These are phyloP conservation scores for Rhizomucor pusillus DNA, from an alignment of 371 early-diverging fungal genomes.

Conservation along the genomic window DNA sequence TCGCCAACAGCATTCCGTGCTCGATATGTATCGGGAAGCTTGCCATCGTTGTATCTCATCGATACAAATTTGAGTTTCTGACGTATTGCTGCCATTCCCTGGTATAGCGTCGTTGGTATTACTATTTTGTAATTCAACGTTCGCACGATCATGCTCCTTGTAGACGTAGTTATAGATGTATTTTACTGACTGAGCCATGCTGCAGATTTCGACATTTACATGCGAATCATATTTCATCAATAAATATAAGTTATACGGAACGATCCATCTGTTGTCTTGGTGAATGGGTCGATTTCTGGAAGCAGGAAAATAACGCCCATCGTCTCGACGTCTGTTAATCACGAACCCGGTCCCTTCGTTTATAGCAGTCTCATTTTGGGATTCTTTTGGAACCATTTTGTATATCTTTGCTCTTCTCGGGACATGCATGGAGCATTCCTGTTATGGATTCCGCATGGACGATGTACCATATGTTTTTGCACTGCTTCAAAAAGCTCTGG, in stretches of 20 bases:
- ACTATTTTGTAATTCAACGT: too few species aligned
- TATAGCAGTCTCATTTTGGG: conserved; percentile 1
- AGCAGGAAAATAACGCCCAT: not conserved
- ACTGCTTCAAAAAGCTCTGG: not conserved
- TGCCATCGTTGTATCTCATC: not conserved
- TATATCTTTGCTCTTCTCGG: too few species aligned
- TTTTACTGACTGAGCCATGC: conserved; percentile 30
- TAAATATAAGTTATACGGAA: conserved; percentile 31
- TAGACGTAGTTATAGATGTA: too few species aligned
- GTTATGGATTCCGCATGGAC: conserved; percentile 20
- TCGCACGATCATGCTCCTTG: conserved; percentile 26
- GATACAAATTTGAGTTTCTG: too few species aligned
- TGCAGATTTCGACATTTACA: conserved; percentile 36
- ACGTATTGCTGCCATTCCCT: not conserved
- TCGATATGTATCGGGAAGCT: not conserved
- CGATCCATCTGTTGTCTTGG: conserved; percentile 22
- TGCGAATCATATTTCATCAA: conserved; percentile 33
- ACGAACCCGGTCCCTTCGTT: not conserved
- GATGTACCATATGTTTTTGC: conserved; percentile 26
- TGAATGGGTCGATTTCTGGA: not conserved
- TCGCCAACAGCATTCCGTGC: not conserved
- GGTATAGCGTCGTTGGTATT: not conserved
- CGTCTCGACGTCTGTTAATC: not conserved
- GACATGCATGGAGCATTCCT: conserved; percentile 27
- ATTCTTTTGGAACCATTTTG: conserved; percentile 17